Evolutionary conservation across 2,329 filamentous ascomycete species (phyloP).

Genomic region (Nemania bipapillata): DNA sequence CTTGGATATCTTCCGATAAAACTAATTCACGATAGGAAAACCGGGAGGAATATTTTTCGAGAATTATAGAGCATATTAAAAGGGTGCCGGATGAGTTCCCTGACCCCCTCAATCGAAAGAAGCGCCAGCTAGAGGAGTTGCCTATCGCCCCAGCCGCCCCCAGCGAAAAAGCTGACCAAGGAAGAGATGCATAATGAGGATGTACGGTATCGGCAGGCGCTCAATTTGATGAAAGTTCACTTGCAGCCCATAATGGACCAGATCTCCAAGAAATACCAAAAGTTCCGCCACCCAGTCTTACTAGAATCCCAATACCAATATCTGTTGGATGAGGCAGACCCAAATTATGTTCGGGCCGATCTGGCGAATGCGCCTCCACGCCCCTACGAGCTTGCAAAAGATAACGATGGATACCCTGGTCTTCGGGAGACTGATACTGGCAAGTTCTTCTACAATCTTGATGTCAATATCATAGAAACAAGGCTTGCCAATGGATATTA

Average conservation of each 20-base stretch:
- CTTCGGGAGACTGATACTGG: conserved; percentile 78
- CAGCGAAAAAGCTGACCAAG: conserved; percentile 75
- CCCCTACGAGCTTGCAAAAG: conserved; percentile 82
- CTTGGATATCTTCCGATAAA: neutral
- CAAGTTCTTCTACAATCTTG: conserved; percentile 95
- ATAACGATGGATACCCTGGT: conserved; percentile 80
- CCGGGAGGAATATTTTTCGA: conserved; percentile 82
- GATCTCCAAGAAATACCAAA: conserved; percentile 88
- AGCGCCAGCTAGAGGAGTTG: conserved; percentile 80
- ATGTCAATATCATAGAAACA: conserved; percentile 92
- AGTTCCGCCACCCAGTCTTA: conserved; percentile 84
- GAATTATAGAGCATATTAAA: conserved; percentile 78
- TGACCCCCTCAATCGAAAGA: conserved; percentile 85
- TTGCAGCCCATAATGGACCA: conserved; percentile 98
- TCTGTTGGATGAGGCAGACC: conserved; percentile 84
- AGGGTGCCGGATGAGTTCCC: conserved; percentile 88
- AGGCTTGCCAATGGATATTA: conserved; percentile 98
- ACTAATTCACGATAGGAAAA: conserved; percentile 59
- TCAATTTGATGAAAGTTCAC: conserved; percentile 87
- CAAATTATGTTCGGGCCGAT: conserved; percentile 71
- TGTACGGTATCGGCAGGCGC: conserved; percentile 81
- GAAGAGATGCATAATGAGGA: conserved; percentile 83
- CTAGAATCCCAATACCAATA: conserved; percentile 79
- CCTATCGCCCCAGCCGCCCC: conserved; percentile 77
- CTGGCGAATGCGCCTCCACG: conserved; percentile 68